Evolutionary conservation across 1,284 basidiomycete genomes (phyloP), one percentile per base, ranked within the genome.

Genomic region (Pseudomicrostroma phylloplanum): DNA sequence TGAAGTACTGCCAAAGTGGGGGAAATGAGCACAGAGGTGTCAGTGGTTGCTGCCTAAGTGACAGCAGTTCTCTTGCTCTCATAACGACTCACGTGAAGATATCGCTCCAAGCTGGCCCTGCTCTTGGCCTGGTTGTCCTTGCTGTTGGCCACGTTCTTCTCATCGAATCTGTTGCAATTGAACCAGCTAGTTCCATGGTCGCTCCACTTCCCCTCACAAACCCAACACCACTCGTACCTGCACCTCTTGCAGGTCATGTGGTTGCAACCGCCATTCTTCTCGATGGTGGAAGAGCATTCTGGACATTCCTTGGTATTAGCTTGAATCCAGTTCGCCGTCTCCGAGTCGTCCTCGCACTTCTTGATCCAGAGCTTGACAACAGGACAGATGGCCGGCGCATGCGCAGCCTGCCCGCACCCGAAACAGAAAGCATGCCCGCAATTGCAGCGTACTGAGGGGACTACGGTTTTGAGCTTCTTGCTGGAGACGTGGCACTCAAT

Each of bases 221-320:
- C 83, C 87, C 83, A 85, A 77, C 84, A 84, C 80, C 86, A 88
- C 77, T 87, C 83, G 75, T 81, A 70, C 64, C 64, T 54, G 62
- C 77, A 79, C 65, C 76, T 75, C 58, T 73, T 66, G 53, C 68
- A 77, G 1, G 69, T 75, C 74, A 74, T 72, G 63, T 74, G 75
- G 60, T 74, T 72, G 90, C 94, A 97, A 4, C 94, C 93, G n/a
- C 94, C 93, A 72, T 97, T 97, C 88, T 98, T 97, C 84, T 98
- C 93, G 68, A 98, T 97, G 57, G 93, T 96, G 72, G 91, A 92
- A 78, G 90, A 87, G 80, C 94, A 98, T 78, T 77, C 74, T 54
- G 87, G 85, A 79, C 94, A 98, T 80, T 98, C 94, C 83, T 98
- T 97, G 57, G 94, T 98, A 80, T 98, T 96, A 70, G 92, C 96